Base-by-base conservation (phyloP, 192 early-diverging fungal species). In the Coemansia sp. region DNA sequence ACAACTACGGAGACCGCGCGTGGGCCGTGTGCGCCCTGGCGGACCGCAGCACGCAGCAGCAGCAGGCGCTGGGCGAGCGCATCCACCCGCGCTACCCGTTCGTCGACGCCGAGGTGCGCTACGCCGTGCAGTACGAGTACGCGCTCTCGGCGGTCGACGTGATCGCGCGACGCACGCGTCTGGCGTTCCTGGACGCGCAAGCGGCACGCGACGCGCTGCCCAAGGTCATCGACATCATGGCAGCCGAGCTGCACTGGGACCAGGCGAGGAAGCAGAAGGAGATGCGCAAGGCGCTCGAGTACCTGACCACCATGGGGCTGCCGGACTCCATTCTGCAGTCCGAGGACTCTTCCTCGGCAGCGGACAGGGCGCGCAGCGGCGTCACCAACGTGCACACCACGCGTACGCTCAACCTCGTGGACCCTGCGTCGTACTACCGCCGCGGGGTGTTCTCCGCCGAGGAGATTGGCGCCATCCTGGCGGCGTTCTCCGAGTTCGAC, bases 121-220 rank as follows among this genome's bases (percentile, higher is more conserved):
- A 95, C 76, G 91, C 94, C 39, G 90, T 90, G 44, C 85, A 87
- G 52, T 81, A 89, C 64, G 96, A 98, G 76, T 95, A 93, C 71
- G 96, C 96, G 12, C 85, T 88, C 64, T 95, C 93, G 21, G 90
- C 84, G 9, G 94, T 96, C 39, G 96, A 98, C 81, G 93, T 98
- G 8, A 78, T 98, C 58, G 94, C 86, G 9, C 88, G 96, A 30
- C 91, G 96, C 46, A 86, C 86, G 43, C 88, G 96, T 9, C 80
- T 98, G 27, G 91, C 93, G 2, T 96, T 96, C 84, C 84, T 98
- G 41, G 92, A 96, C 71, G 91, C 92, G 18, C 89, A 91, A 65
- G 94, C 94, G 11, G 89, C 93, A 23, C 80, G 87, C 53, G 92
- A 95, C 53, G 81, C 90, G 4, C 77, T 98, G 17, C 94, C 94